These are phyloP conservation scores for Entelexis paramagnoliae DNA, from an alignment of 1,139 yeast genomes.

Conservation along the genomic window DNA sequence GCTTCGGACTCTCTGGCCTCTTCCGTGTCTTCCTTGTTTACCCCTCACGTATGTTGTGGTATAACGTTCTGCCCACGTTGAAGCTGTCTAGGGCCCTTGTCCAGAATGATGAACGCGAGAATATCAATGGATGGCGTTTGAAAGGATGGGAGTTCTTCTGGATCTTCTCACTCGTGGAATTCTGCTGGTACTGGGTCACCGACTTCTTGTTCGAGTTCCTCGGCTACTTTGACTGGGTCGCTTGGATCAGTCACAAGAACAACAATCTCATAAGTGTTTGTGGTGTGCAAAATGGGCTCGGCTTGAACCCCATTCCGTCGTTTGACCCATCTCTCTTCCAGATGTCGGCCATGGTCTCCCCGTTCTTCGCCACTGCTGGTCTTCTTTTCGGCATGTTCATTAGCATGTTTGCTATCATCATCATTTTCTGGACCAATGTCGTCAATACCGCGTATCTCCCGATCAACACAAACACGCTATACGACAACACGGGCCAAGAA, in stretches of 20 bases:
- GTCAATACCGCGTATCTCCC: conserved; percentile 42
- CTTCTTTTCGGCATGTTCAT: conserved; percentile 32
- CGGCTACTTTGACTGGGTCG: conserved; percentile 25
- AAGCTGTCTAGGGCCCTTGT: conserved; percentile 47
- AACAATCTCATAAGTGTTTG: conserved; percentile 43
- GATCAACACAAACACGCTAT: conserved; percentile 38
- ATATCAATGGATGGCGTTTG: conserved; percentile 39
- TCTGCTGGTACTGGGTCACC: conserved; percentile 33
- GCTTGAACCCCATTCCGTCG: conserved; percentile 41
- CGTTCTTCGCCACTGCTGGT: conserved; percentile 37
- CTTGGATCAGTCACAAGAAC: conserved; percentile 28
- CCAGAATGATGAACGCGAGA: conserved; percentile 35
- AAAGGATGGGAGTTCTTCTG: conserved; percentile 29
- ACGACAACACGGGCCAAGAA: conserved; percentile 39
- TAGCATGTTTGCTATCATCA: conserved; percentile 36
- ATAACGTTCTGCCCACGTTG: conserved; percentile 35
- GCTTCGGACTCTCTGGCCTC: conserved; percentile 56
- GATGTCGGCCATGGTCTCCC: conserved; percentile 37
- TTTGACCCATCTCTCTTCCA: conserved; percentile 41
- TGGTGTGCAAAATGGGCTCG: conserved; percentile 43
- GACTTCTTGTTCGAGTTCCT: conserved; percentile 24
- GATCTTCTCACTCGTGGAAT: conserved; percentile 32
- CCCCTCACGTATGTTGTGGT: conserved; percentile 34
- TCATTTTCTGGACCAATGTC: conserved; percentile 34
- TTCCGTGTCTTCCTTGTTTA: conserved; percentile 48